phyloP scores from a whole-genome alignment of 2,329 filamentous ascomycete species.

The Fusarium stilboides region DNA sequence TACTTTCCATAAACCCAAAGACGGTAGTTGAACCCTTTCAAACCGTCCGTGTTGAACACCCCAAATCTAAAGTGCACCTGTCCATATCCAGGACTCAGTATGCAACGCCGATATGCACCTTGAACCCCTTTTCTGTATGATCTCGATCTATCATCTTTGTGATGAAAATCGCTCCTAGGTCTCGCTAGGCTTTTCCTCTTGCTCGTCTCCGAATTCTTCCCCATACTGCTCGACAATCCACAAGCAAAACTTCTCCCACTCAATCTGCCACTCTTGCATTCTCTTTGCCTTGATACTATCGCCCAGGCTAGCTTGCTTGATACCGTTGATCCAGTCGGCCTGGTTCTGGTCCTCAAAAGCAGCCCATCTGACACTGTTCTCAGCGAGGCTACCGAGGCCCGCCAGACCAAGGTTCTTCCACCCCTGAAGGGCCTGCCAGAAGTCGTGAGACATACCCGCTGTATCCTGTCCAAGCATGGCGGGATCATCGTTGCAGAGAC shows the following conservation, averaged over 20 bases:
- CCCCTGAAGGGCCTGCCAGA: constrained; percentile 92
- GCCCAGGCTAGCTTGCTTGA: constrained; percentile 82
- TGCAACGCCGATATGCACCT: constrained; percentile 23
- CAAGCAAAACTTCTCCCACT: constrained; percentile 92
- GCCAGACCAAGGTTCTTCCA: constrained; percentile 93
- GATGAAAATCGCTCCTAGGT: constrained; percentile 1
- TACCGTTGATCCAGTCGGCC: constrained; percentile 79
- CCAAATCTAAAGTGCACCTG: constrained; percentile 4
- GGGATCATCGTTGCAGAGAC: constrained; percentile 92
- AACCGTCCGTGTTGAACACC: constrained; percentile 38
- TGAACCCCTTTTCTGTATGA: background rate
- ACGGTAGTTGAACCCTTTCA: constrained; percentile 30
- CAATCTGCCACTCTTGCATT: constrained; percentile 82
- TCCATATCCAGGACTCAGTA: constrained; percentile 3
- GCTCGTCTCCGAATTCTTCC: constrained; percentile 69
- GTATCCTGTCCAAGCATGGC: constrained; percentile 88
- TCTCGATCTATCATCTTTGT: constrained; percentile 22
- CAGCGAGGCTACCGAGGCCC: constrained; percentile 86
- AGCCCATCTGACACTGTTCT: constrained; percentile 94
- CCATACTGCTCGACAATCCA: constrained; percentile 88
- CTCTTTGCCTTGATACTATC: constrained; percentile 78
- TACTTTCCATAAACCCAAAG: background rate
- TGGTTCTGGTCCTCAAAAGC: constrained; percentile 85
- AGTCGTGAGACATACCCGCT: constrained; percentile 90
- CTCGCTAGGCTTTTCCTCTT: constrained; percentile 4